phyloP scores from a whole-genome alignment of 257 asterid genomes.

The Solanum appendiculatum region DNA sequence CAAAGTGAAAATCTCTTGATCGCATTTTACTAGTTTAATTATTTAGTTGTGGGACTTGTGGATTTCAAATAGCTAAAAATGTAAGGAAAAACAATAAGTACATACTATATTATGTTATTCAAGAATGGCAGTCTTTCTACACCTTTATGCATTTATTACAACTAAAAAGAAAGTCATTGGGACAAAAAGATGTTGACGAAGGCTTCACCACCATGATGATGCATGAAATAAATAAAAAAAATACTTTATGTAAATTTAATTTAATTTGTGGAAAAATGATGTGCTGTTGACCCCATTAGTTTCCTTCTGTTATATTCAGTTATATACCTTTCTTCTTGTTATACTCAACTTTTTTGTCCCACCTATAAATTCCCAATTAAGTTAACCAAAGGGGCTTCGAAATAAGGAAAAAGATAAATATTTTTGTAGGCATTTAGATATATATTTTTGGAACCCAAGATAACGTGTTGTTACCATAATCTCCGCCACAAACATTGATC shows the following conservation, averaged over 20 bases:
- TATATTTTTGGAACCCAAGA: too few relatives aligned
- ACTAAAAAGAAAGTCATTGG: not conserved
- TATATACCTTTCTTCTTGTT: not conserved
- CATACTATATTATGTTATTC: too few relatives aligned
- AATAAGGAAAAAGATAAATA: not conserved
- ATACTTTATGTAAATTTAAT: not conserved
- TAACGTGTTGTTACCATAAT: too few relatives aligned
- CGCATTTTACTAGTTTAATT: not conserved
- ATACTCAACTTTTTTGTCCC: not conserved
- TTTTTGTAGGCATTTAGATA: not conserved
- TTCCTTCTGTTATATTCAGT: not conserved
- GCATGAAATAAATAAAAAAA: not conserved
- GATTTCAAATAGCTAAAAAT: not conserved
- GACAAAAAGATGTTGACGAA: not conserved
- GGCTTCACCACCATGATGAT: not conserved
- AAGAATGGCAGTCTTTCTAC: not conserved
- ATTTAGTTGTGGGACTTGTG: not conserved
- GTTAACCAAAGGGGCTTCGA: too few relatives aligned
- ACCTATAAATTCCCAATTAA: not conserved
- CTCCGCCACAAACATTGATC: too few relatives aligned
- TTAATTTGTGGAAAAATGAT: not conserved
- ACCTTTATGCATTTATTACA: not conserved
- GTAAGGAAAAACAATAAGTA: too few relatives aligned
- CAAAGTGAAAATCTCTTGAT: not conserved
- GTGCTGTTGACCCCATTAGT: not conserved